phyloP scores from a whole-genome alignment of 176 grass and related monocot genomes.

The Triticum dicoccoides region DNA sequence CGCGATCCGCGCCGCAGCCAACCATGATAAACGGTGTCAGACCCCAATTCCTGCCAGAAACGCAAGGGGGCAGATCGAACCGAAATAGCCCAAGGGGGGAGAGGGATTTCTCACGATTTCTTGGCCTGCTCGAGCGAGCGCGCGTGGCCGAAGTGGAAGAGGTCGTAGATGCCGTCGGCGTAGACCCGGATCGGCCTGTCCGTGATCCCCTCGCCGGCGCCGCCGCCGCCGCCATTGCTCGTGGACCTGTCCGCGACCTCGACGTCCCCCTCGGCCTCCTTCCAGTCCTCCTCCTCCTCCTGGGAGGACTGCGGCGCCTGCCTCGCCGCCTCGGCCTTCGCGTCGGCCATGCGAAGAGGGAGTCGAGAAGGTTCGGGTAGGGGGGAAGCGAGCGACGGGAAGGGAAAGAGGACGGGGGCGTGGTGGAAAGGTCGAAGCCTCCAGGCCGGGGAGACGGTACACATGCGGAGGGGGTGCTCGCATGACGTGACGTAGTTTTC shows the following conservation, averaged over 20 bases:
- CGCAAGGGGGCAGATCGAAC: slow-evolving; percentile 21
- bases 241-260: slow-evolving; percentile 10
- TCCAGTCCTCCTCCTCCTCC: slow-evolving; percentile 61
- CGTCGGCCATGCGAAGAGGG: slow-evolving; percentile 46
- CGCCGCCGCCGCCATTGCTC: slow-evolving; percentile 10
- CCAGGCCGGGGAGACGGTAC: background rate
- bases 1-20: background rate
- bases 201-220: slow-evolving; percentile 8
- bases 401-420: background rate
- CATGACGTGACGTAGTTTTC: slow-evolving; percentile 15
- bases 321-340: slow-evolving; percentile 34
- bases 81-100: background rate
- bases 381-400: background rate
- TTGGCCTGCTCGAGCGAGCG: slow-evolving; percentile 93
- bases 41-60: background rate
- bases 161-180: slow-evolving; percentile 91
- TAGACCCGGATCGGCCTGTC: slow-evolving; percentile 76
- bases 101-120: slow-evolving; percentile 45
- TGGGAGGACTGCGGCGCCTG: slow-evolving; percentile 35
- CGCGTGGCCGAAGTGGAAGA: slow-evolving; percentile 94
- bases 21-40: background rate
- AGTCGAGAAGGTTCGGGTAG: background rate
- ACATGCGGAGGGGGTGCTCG: background rate
- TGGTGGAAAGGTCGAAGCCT: background rate
- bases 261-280: slow-evolving; percentile 47